Percentiles rank a stretch among this genome's conserved stretches.
Evolutionary conservation across 768 basidiomycete species (phyloP).

Genomic region (Psilocybe azurescens): DNA sequence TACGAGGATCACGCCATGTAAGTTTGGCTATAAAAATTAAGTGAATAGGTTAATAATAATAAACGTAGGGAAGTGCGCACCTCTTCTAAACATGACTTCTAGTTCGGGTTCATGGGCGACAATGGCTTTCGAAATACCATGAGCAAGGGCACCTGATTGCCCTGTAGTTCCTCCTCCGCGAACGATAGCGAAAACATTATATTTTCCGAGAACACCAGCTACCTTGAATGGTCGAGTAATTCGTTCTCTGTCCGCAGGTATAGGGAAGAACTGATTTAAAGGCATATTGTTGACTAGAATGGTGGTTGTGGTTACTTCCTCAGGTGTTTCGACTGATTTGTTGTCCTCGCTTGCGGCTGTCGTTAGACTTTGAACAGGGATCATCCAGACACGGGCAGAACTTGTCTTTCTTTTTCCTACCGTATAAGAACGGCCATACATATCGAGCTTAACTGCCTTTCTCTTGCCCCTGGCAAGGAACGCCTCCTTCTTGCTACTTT

Average conservation of each 20-base stretch:
- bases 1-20: constrained; percentile 89
- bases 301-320: constrained; percentile 54
- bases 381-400: constrained; percentile 92
- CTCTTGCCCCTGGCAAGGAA: constrained; percentile 53
- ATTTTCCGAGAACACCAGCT: constrained; percentile 83
- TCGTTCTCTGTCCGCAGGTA: constrained; percentile 78
- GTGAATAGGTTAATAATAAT: constrained; percentile 12
- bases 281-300: constrained; percentile 89
- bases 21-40: constrained; percentile 67
- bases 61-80: constrained; percentile 45
- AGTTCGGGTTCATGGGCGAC: constrained; percentile 73
- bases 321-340: constrained; percentile 30
- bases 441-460: constrained; percentile 68
- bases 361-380: constrained; percentile 53
- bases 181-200: constrained; percentile 76
- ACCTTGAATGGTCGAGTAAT: constrained; percentile 85
- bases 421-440: constrained; percentile 84
- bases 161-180: constrained; percentile 92
- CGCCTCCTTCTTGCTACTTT: constrained; percentile 63
- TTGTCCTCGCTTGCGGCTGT: neutral
- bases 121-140: constrained; percentile 78
- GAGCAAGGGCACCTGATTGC: constrained; percentile 86
- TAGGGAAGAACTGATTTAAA: constrained; percentile 77
- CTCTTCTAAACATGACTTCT: constrained; percentile 69
- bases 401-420: constrained; percentile 90